Evolutionary conservation across 169 alveolate genomes (phyloP).

Genomic region (Amoebophrya sp.): DNA sequence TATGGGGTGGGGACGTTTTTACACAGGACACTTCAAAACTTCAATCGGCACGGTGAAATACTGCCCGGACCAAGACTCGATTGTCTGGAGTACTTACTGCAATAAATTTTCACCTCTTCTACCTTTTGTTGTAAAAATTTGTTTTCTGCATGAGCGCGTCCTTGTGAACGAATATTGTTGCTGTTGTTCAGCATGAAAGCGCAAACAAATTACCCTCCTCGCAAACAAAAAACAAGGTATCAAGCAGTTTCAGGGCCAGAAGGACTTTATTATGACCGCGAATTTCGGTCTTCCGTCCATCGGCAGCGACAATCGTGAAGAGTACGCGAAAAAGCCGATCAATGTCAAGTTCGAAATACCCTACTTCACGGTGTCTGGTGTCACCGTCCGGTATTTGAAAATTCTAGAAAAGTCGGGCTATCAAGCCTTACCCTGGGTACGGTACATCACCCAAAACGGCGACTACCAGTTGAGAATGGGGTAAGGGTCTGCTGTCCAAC

Average conservation of each 20-base stretch:
- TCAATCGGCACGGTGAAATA: constrained; percentile 93
- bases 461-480: constrained; percentile 95
- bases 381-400: constrained; percentile 94
- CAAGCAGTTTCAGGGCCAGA: constrained; percentile 96
- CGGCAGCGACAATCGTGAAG: constrained; percentile 73
- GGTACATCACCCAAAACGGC: constrained; percentile 98
- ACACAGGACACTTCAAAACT: no score
- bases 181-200: no score
- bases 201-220: no score
- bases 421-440: constrained; percentile 98
- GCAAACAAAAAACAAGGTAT: constrained; percentile 57
- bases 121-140: no score
- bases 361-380: constrained; percentile 97
- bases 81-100: constrained; percentile 82
- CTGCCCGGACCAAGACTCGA: constrained; percentile 88
- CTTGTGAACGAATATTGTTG: no score
- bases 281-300: constrained; percentile 94
- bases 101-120: no score
- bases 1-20: no score
- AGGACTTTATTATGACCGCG: constrained; percentile 93
- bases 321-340: constrained; percentile 87
- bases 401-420: constrained; percentile 89
- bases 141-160: no score
- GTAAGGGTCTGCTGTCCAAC: neutral
- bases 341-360: constrained; percentile 97